A percentile compares a stretch with the other conserved stretches of the same genome.
These are phyloP conservation scores for Fusarium coicis DNA, from an alignment of 2,329 filamentous ascomycete species.

Conservation along the genomic window DNA sequence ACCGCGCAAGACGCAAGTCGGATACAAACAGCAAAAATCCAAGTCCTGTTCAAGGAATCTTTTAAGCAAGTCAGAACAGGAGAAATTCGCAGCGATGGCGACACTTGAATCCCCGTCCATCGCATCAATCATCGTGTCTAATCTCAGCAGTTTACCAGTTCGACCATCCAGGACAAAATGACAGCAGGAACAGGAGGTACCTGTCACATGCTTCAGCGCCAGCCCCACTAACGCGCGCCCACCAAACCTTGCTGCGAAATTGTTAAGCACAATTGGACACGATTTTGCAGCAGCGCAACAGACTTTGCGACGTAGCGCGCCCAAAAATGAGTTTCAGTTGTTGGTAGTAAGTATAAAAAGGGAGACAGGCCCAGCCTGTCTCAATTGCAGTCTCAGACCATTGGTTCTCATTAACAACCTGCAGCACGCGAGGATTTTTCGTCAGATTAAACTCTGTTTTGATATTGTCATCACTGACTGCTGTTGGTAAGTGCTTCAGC, in stretches of 20 bases:
- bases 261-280: neutral
- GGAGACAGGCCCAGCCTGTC: neutral
- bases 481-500: neutral
- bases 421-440: too few species aligned
- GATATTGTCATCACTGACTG: neutral
- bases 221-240: neutral
- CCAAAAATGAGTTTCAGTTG: neutral
- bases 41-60: rapidly evolving
- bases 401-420: too few species aligned
- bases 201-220: neutral
- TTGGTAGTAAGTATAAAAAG: neutral
- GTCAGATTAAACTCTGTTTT: too few species aligned
- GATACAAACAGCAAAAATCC: neutral
- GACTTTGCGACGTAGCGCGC: neutral
- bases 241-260: neutral
- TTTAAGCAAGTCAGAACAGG: rapidly evolving
- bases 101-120: neutral
- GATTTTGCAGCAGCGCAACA: neutral
- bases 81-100: rapidly evolving
- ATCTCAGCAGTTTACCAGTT: neutral
- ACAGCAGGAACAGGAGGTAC: neutral
- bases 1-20: neutral
- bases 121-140: too few species aligned
- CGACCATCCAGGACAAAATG: neutral
- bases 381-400: neutral